These are phyloP conservation scores for Hyphopichia buzzinii DNA, from an alignment of 1,139 yeast genomes.

Conservation along the genomic window DNA sequence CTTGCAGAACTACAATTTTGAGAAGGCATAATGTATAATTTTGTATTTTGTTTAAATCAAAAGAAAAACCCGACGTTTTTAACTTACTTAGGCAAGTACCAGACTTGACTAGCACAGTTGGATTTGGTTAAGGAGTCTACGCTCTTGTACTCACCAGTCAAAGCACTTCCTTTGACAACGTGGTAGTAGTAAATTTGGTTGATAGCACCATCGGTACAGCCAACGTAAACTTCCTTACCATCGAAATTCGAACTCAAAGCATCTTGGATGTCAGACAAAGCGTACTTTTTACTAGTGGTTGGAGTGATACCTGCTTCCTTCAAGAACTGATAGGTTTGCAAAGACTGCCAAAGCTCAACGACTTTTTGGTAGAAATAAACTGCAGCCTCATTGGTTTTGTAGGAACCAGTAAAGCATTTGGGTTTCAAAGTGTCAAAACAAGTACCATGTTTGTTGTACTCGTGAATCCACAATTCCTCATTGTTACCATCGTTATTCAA, in stretches of 20 bases:
- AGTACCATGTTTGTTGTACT: slow-evolving; percentile 46
- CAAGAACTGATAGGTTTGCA: slow-evolving; percentile 36
- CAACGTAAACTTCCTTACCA: slow-evolving; percentile 33
- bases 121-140: slow-evolving; percentile 23
- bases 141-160: slow-evolving; percentile 34
- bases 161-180: slow-evolving; percentile 33
- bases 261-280: slow-evolving; percentile 25
- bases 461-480: slow-evolving; percentile 42
- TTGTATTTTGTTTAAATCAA: neutral
- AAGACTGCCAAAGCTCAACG: slow-evolving; percentile 33
- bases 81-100: slow-evolving; percentile 32
- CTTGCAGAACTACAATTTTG: too few species aligned
- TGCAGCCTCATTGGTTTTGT: slow-evolving; percentile 29
- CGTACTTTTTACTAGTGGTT: slow-evolving; percentile 26
- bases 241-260: slow-evolving; percentile 30
- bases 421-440: slow-evolving; percentile 43
- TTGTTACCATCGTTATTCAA: slow-evolving; percentile 33
- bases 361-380: slow-evolving; percentile 34
- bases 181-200: slow-evolving; percentile 42
- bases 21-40: too few species aligned
- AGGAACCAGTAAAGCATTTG: slow-evolving; percentile 31
- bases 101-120: slow-evolving; percentile 28
- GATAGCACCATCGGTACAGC: slow-evolving; percentile 33
- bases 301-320: slow-evolving; percentile 35
- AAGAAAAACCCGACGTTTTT: neutral